These are phyloP conservation scores for Dissoconium aciculare DNA, from an alignment of 2,329 filamentous ascomycete genomes.

Conservation along the genomic window DNA sequence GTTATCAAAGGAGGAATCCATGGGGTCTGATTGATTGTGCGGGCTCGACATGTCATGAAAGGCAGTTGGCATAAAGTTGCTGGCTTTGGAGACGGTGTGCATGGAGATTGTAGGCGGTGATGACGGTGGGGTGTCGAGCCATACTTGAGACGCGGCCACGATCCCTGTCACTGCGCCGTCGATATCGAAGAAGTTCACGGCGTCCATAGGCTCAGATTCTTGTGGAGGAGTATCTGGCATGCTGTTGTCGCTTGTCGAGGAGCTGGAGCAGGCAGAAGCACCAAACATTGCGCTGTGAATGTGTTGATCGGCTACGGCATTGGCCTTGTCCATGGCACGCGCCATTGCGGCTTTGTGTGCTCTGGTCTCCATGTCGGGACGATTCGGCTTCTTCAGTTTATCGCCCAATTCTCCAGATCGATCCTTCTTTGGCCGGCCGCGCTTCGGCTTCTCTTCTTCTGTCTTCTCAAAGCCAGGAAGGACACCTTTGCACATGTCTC, in stretches of 20 bases:
- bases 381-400: conserved; percentile 10
- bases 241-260: conserved; percentile 19
- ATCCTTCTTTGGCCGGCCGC: conserved; percentile 49
- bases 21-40: conserved; percentile 6
- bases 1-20: conserved; percentile 7
- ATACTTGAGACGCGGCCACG: conserved; percentile 12
- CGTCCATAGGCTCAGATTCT: conserved; percentile 17
- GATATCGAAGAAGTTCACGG: conserved; percentile 19
- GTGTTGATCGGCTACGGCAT: conserved; percentile 3
- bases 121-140: conserved; percentile 21
- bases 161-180: conserved; percentile 12
- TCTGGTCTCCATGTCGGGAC: conserved; percentile 42
- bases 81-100: conserved; percentile 8
- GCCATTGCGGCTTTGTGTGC: conserved; percentile 42
- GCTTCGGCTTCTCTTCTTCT: conserved; percentile 51
- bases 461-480: conserved; percentile 52
- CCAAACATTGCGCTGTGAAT: conserved; percentile 4
- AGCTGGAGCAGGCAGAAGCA: conserved; percentile 15
- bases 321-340: conserved; percentile 26
- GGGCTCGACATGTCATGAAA: conserved; percentile 11
- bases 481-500: conserved; percentile 90
- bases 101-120: conserved; percentile 13
- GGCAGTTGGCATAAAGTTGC: conserved; percentile 4
- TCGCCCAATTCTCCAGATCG: conserved; percentile 21
- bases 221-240: conserved; percentile 21